Evolutionary conservation across 2,329 filamentous ascomycete genomes (phyloP), one percentile per base, ranked within the genome.

Genomic region (Fusarium sp.): DNA sequence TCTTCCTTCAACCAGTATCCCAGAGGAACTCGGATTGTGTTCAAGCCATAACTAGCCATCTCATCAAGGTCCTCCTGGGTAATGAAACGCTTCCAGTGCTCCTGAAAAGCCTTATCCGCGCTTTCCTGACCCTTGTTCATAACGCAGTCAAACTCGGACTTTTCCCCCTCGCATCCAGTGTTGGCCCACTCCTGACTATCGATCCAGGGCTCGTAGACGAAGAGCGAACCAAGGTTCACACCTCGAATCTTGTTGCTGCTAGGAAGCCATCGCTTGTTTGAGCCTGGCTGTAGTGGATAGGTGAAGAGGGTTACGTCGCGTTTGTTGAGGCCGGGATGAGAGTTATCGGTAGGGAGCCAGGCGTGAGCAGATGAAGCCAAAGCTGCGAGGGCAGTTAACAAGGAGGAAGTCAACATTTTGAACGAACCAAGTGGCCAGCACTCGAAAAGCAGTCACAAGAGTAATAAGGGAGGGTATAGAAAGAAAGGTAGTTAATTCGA

Each of bases 121-220:
- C 77, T 76, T 6, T 80, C 79, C 75, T 89, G 87, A 10, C 87
- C 87, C 4, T 87, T 80, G 14, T 80, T 80, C 66, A 80, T 78
- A 50, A 90, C 85, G 75, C 88, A 90, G 78, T 89, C 87, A 71
- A 88, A 89, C 79, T 89, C 88, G 50, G 85, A 86, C 18, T 83
- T 78, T n/a, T 81, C 75, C 2, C 75, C 81, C 10, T 78, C 78
- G 71, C 88, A 90, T 37, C 87, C 87, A 76, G 89, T 87, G 20
- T 72, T 73, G 20, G 69, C 78, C 87, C 88, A 90, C 60, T 83
- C 82, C 31, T 79, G 76, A 18, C 74, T 71, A 54, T 84, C 84
- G 76, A 89, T 87, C 88, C 88, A 90, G 9, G 87, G 87, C 79
- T 90, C 88, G 37, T 86, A 80, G 62, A 89, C 77, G 74, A 89